These are phyloP conservation scores for Phytophthora hibernalis DNA, from an alignment of 352 stramenopile genomes.

Conservation along the genomic window DNA sequence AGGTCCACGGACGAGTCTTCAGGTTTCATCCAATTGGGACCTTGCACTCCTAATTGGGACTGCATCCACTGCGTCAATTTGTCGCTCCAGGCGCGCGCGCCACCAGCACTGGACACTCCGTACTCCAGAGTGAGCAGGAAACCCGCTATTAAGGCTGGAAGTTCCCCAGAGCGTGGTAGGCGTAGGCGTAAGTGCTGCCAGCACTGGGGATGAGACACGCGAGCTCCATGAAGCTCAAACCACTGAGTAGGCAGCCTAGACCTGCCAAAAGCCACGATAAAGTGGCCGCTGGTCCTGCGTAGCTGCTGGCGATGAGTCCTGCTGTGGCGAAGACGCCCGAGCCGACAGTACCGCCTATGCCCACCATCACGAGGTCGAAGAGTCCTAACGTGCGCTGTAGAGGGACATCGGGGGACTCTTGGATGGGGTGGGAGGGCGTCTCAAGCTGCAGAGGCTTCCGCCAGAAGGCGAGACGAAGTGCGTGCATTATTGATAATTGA, in stretches of 20 bases:
- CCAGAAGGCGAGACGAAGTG: conserved; percentile 73
- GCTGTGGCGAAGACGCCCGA: conserved; percentile 92
- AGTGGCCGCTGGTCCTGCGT: conserved; percentile 79
- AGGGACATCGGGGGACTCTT: conserved; percentile 22
- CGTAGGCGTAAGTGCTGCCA: conserved; percentile 94
- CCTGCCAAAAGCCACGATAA: conserved; percentile 89
- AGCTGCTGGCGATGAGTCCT: conserved; percentile 68
- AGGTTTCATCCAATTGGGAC: conserved; percentile 73
- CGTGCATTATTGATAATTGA: conserved; percentile 11
- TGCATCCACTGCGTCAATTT: conserved; percentile 91
- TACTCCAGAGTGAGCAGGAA: conserved; percentile 95
- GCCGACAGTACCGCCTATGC: conserved; percentile 95
- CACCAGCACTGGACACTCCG: conserved; percentile 89
- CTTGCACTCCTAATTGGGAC: conserved; percentile 53
- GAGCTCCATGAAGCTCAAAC: conserved; percentile 93
- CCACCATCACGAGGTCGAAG: conserved; percentile 94
- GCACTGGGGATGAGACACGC: conserved; percentile 87
- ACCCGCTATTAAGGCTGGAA: conserved; percentile 91
- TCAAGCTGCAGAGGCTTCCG: conserved; percentile 72
- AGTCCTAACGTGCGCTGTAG: conserved; percentile 81
- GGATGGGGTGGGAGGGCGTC: conserved; percentile 17
- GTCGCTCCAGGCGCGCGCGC: conserved; percentile 93
- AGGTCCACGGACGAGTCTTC: conserved; percentile 67
- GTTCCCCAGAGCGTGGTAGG: conserved; percentile 93
- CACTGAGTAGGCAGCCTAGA: conserved; percentile 79